phyloP scores from a whole-genome alignment of 352 stramenopile species.

The Globisporangium canariense region DNA sequence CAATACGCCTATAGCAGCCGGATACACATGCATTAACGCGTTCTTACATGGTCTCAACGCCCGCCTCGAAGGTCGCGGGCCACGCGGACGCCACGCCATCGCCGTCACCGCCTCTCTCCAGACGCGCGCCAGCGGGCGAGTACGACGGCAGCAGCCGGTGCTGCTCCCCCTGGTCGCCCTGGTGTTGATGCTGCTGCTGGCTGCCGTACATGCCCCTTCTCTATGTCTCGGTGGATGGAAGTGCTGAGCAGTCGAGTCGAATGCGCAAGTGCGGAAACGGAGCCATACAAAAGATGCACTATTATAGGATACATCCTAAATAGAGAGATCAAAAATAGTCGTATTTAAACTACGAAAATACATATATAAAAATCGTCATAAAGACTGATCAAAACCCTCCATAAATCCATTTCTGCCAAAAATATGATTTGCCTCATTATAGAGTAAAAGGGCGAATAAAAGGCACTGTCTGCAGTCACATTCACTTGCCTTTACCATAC shows the following conservation, averaged over 20 bases:
- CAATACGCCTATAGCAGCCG: not conserved
- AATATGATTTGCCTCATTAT: too few relatives aligned
- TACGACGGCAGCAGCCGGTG: conserved; percentile 60
- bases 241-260: not conserved
- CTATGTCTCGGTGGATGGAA: not conserved
- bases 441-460: too few relatives aligned
- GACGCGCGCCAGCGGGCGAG: conserved; percentile 44
- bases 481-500: too few relatives aligned
- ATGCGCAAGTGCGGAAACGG: conserved; percentile 5
- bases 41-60: conserved; percentile 48
- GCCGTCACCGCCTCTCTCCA: conserved; percentile 25
- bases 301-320: too few relatives aligned
- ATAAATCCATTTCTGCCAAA: too few relatives aligned
- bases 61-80: conserved; percentile 75
- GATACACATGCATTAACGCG: not conserved
- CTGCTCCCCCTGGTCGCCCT: conserved; percentile 17
- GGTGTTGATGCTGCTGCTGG: conserved; percentile 30
- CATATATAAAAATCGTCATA: too few relatives aligned
- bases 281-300: not conserved
- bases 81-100: conserved; percentile 34
- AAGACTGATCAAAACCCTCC: too few relatives aligned
- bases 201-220: conserved; percentile 28
- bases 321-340: too few relatives aligned
- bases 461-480: too few relatives aligned
- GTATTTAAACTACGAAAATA: too few relatives aligned